These are phyloP conservation scores for Phaeomoniella chlamydospora DNA, from an alignment of 2,329 filamentous ascomycete genomes.

Conservation along the genomic window DNA sequence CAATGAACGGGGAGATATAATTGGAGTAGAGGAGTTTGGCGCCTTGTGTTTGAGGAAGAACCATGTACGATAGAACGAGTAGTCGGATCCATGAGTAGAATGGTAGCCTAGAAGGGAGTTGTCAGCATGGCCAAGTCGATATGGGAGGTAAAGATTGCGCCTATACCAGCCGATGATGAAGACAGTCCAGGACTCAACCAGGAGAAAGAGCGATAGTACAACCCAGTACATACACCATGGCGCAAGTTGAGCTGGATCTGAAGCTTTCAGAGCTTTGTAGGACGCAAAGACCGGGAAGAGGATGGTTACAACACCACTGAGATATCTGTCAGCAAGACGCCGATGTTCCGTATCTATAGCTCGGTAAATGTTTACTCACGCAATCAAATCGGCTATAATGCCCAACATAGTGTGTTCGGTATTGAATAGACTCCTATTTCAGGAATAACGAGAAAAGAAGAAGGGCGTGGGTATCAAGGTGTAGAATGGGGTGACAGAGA, in stretches of 20 bases:
- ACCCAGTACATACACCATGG: constrained; percentile 99
- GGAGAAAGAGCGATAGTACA: constrained; percentile 65
- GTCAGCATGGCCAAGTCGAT: constrained; percentile 1
- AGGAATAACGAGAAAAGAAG: too few relatives aligned
- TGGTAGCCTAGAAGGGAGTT: constrained; percentile 52
- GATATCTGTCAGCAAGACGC: constrained; percentile 13
- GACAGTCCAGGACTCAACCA: constrained; percentile 74
- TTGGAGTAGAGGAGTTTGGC: constrained; percentile 72
- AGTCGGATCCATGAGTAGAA: constrained; percentile 90
- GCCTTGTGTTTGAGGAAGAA: constrained; percentile 94
- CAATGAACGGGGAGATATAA: constrained; percentile 76
- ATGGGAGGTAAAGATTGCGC: too few relatives aligned
- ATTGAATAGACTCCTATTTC: constrained; percentile 12
- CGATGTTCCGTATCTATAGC: too few relatives aligned
- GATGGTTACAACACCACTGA: constrained; percentile 71
- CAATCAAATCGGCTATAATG: constrained; percentile 61
- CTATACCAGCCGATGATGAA: constrained; percentile 79
- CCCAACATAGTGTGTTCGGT: too few relatives aligned
- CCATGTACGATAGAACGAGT: constrained; percentile 78
- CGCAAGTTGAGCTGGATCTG: constrained; percentile 73
- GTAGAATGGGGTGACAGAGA: too few relatives aligned
- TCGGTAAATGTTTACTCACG: too few relatives aligned
- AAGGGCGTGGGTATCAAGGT: too few relatives aligned
- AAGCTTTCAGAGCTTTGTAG: constrained; percentile 92
- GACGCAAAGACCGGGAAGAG: constrained; percentile 93